Base-by-base conservation (phyloP, 202 grass and related monocot species). In the Dendrocalamus latiflorus region DNA sequence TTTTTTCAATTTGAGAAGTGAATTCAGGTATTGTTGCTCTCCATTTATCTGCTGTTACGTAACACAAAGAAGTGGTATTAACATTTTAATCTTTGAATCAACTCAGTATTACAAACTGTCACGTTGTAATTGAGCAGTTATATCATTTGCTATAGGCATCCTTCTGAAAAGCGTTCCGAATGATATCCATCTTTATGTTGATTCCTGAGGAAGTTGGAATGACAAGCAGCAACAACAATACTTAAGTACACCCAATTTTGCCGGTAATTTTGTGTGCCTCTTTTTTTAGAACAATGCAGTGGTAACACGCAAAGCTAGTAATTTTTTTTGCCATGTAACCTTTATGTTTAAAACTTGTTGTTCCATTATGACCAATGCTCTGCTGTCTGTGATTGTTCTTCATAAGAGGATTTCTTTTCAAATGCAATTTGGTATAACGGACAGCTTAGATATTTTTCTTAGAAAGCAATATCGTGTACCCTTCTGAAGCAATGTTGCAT, bases 381-480 rank as follows among this genome's bases (percentile, higher is more conserved):
- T 34, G 13, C 7, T 68, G 21, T 39, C n/a, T 37, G 48, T 65
- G 62, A 56, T 39, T 54, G 48, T 55, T 56, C 34, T 25, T 80
- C n/a, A n/a, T n/a, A n/a, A 38, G 64, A 26, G 48, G 26, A 22
- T 50, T 60, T 62, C 44, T 8, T 48, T 66, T 14, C 53, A 63
- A 34, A 43, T 39, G 21, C 20, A 57, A 36, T 25, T 41, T 30
- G 47, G 58, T 65, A 13, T 55, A 70, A 54, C 33, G 8, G 26
- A 28, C 34, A 53, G 9, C 45, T 78, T 77, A 56, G 65, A 78
- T 79, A 57, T 58, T 83, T 39, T 57, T 88, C 9, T 37, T 51
- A 72, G 30, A 37, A 58, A 74, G 42, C 3, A 74, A 66, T 63
- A 17, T 57, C 48, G 41, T 78, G 10, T 76, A 48, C n/a, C 9